A percentile compares a stretch with the other conserved stretches of the same genome.
Evolutionary conservation across 1,284 basidiomycete genomes (phyloP).

Genomic region (Ceratobasidium theobromae): DNA sequence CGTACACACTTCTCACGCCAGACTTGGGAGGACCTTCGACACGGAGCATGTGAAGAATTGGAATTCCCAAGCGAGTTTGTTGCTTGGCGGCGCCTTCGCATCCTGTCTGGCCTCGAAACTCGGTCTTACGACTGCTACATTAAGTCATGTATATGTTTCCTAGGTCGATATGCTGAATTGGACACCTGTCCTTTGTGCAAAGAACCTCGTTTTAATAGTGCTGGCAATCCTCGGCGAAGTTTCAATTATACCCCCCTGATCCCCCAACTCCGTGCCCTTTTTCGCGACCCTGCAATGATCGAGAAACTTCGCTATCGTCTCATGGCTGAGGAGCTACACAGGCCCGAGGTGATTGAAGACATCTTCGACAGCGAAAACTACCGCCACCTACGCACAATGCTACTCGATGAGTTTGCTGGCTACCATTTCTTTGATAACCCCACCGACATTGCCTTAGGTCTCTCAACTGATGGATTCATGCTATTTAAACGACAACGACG

Average conservation of each 20-base stretch:
- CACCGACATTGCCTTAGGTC: constrained; percentile 42
- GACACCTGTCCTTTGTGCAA: not conserved
- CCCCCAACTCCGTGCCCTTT: not conserved
- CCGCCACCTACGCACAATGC: constrained; percentile 30
- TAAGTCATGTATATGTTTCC: constrained; percentile 4
- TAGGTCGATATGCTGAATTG: not conserved
- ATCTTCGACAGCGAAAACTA: constrained; percentile 44
- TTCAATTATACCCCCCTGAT: constrained; percentile 10
- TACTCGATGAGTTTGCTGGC: constrained; percentile 38
- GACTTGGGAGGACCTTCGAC: not conserved
- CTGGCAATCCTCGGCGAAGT: not conserved
- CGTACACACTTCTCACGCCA: too few relatives aligned
- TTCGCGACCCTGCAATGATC: not conserved
- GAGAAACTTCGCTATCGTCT: not conserved
- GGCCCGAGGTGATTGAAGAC: constrained; percentile 38
- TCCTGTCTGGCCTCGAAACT: not conserved
- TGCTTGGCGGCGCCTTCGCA: constrained; percentile 4
- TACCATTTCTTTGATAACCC: constrained; percentile 41
- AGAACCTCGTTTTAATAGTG: not conserved
- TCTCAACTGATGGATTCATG: constrained; percentile 42
- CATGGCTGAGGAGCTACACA: not conserved
- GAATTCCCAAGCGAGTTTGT: constrained; percentile 16
- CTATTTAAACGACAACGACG: constrained; percentile 39
- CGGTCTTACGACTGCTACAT: constrained; percentile 14
- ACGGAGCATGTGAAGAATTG: not conserved